A percentile compares a stretch with the other conserved stretches of the same genome.
phyloP scores from a whole-genome alignment of 225 moss, liverwort and hornwort species.

The Bryoerythrophyllum caledonicum region DNA sequence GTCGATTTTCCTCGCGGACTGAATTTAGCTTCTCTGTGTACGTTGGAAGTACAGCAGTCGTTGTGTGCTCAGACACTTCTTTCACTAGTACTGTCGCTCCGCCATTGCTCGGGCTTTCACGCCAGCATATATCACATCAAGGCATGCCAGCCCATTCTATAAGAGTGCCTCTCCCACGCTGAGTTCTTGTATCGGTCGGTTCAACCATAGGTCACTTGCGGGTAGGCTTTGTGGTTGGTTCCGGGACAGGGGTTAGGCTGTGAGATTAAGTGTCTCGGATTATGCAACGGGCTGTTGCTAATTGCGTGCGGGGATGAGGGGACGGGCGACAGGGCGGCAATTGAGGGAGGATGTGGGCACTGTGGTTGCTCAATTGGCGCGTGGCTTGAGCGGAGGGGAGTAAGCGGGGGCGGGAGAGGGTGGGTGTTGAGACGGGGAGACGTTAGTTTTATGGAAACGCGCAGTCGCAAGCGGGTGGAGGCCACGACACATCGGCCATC shows the following conservation, averaged over 20 bases:
- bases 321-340: conserved; percentile 15
- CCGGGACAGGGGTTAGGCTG: conserved; percentile 6
- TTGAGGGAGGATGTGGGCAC: conserved; percentile 27
- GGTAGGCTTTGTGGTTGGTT: background rate
- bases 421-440: conserved; percentile 53
- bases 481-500: conserved; percentile 99
- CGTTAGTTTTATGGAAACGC: conserved; percentile 99
- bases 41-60: conserved; percentile 13
- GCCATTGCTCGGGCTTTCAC: background rate
- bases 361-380: conserved; percentile 33
- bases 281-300: background rate
- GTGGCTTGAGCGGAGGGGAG: conserved; percentile 34
- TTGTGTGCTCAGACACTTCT: background rate
- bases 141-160: background rate
- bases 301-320: conserved; percentile 36
- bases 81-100: too few species aligned
- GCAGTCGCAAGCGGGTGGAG: conserved; percentile 99
- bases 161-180: too few species aligned
- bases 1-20: background rate
- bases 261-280: background rate
- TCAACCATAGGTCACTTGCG: background rate
- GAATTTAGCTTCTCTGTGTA: background rate
- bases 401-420: conserved; percentile 25
- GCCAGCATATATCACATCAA: background rate
- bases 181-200: background rate